Evolutionary conservation across 257 asterid genomes (phyloP).

Genomic region (Solanum commersonii): DNA sequence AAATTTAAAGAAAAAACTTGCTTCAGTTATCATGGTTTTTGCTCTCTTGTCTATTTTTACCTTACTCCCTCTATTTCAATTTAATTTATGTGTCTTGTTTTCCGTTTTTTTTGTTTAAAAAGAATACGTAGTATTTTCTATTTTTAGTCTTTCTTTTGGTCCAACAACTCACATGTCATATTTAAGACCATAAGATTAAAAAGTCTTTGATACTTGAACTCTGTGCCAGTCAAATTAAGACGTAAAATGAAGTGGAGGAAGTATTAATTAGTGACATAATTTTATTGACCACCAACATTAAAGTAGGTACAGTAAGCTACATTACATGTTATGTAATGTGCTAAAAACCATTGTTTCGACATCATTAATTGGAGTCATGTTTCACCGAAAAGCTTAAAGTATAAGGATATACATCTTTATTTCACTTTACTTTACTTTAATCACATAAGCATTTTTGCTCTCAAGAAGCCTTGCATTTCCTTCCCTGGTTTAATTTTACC

Average conservation of each 20-base stretch:
- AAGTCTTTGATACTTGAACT: background rate
- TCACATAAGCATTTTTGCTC: background rate
- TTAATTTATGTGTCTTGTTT: no score
- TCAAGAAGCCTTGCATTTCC: background rate
- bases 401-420: background rate
- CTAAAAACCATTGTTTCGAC: background rate
- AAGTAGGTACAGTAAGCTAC: background rate
- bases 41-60: background rate
- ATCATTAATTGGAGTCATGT: background rate
- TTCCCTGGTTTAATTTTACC: background rate
- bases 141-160: background rate
- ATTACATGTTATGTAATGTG: background rate
- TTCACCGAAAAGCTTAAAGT: background rate
- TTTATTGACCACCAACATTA: background rate
- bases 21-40: background rate
- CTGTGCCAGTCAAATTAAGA: background rate
- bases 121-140: background rate
- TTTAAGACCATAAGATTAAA: background rate
- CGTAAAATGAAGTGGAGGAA: background rate
- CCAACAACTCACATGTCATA: background rate
- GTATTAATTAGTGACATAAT: background rate
- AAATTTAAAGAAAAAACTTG: background rate
- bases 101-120: no score
- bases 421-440: background rate
- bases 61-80: no score